Base-by-base conservation (phyloP, 2,329 filamentous ascomycete genomes). In the Stagonosporopsis chrysanthemi region DNA sequence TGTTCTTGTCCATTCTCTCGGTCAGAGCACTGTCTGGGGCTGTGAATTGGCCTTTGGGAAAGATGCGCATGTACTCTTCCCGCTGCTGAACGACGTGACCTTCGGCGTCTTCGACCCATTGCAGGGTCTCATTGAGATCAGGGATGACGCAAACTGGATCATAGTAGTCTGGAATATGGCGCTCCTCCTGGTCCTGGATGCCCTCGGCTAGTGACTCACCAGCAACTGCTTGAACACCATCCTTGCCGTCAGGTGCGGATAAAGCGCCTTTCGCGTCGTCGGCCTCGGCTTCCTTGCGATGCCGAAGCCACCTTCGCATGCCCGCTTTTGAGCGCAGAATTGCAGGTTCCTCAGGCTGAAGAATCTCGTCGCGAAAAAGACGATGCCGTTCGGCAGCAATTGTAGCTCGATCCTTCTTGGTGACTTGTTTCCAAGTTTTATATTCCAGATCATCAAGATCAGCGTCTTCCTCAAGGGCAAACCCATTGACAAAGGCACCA, bases 341-440 rank as follows among this genome's bases (percentile, higher is more conserved):
- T 14, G 95, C 95, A 17, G 92, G 92, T 61, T 96, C 92, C 28
- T 99, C 95, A 0, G 85, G 77, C 71, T 97, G 96, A 46, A 99
- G 82, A 69, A 88, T 91, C 68, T 92, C 89, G 47, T 89, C 90
- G 60, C 89, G 90, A 78, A 99, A 97, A 14, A 99, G 84, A 36
- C 90, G 86, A 75, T 92, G 88, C 29, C 95, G 86, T 73, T 97
- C 91, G 62, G 93, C 92, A 57, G 95, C 90, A 50, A 94, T 87
- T 23, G 90, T 81, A 4, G 95, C 95, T 61, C 95, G 88, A 70
- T 97, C 93, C 74, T 95, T 97, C 79, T 98, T 98, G 2, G 95
- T 99, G 38, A 97, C 92, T 77, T 98, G 94, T 79, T 98, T 99
- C 95, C 96, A 99, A 33, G 95, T 90, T 75, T 96, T 96, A 79